Evolutionary conservation across 1,284 basidiomycete genomes (phyloP).

Genomic region (Puccinia polysora): DNA sequence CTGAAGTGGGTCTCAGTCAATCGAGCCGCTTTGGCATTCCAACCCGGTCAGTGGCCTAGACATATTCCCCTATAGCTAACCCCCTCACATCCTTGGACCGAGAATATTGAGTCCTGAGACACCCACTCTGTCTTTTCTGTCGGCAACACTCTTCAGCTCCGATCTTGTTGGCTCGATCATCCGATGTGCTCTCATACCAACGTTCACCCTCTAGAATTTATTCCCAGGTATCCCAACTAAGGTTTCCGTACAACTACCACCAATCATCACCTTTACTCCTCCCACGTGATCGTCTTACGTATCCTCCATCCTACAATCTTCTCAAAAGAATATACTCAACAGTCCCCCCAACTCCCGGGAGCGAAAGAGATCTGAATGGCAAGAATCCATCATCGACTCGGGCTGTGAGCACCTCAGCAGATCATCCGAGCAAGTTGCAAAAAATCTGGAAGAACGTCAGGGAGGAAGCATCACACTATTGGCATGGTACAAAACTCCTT

Average conservation of each 20-base stretch:
- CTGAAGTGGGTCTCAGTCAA: too few species aligned
- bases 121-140: too few species aligned
- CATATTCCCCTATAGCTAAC: too few species aligned
- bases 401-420: neutral
- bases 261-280: neutral
- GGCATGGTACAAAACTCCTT: conserved; percentile 90
- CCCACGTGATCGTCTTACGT: conserved; percentile 4
- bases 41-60: too few species aligned
- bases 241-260: neutral
- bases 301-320: conserved; percentile 13
- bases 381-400: neutral
- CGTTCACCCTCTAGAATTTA: neutral
- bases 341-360: neutral
- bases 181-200: neutral
- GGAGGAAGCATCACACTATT: conserved; percentile 93
- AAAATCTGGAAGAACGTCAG: conserved; percentile 81
- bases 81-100: too few species aligned
- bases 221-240: neutral
- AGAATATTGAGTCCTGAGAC: too few species aligned
- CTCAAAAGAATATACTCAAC: conserved; percentile 6
- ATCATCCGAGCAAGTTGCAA: conserved; percentile 23
- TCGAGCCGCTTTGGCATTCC: too few species aligned
- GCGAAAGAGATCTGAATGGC: neutral
- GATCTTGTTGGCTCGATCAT: conserved; percentile 10
- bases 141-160: too few species aligned